Percentiles rank a stretch among this genome's conserved stretches.
These are phyloP conservation scores for Aspergillus ustus DNA, from an alignment of 2,329 filamentous ascomycete genomes.

Conservation along the genomic window DNA sequence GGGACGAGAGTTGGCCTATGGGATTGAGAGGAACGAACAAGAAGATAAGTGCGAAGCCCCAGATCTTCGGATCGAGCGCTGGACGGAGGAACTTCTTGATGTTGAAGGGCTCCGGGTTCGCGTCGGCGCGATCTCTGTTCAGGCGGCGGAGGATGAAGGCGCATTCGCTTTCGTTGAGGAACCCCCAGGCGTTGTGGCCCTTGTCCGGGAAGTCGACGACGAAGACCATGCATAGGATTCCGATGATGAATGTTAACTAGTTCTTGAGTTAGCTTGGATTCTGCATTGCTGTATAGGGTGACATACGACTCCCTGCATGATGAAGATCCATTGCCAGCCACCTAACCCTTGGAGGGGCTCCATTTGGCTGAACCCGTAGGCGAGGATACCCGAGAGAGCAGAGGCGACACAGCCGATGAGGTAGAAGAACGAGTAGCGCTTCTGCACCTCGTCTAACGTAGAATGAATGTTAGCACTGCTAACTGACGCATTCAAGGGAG, in stretches of 20 bases:
- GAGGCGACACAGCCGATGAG: constrained; percentile 54
- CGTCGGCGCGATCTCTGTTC: constrained; percentile 59
- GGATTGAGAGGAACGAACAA: constrained; percentile 49
- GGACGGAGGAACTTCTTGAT: constrained; percentile 52
- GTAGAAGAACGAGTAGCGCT: constrained; percentile 53
- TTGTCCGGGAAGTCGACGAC: constrained; percentile 46
- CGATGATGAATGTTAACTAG: constrained; percentile 34
- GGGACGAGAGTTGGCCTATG: background rate
- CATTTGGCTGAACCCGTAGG: constrained; percentile 48
- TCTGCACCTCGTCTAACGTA: constrained; percentile 38
- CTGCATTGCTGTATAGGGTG: background rate
- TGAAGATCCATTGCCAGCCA: constrained; percentile 62
- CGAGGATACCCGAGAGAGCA: constrained; percentile 54
- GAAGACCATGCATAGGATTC: constrained; percentile 37
- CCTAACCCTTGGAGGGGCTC: constrained; percentile 49
- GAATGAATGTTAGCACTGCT: no score
- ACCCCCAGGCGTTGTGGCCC: constrained; percentile 36
- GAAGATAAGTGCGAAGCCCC: constrained; percentile 59
- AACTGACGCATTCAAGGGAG: no score
- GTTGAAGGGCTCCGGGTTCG: constrained; percentile 52
- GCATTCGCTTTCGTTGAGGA: constrained; percentile 46
- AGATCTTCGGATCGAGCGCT: constrained; percentile 58
- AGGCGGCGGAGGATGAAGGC: constrained; percentile 57
- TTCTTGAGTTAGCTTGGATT: background rate
- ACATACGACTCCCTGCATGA: constrained; percentile 54